Evolutionary conservation across 2,329 filamentous ascomycete species (phyloP), one percentile per base, ranked within the genome.

Genomic region (Aaosphaeria pasadenensis): DNA sequence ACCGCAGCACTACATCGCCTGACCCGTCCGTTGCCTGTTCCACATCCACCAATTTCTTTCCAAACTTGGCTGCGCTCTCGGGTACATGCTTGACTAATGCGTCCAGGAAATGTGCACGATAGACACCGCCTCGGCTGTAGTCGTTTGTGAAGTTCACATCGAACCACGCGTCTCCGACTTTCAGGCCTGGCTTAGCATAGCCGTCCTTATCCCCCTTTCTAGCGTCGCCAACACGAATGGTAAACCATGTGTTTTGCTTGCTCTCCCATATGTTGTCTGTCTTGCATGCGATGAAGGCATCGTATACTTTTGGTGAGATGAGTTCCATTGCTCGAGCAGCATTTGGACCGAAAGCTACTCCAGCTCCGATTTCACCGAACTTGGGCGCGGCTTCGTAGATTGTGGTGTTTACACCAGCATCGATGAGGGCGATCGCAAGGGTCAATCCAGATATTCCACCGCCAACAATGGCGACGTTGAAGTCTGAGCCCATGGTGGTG

Each of bases 291-390:
- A 71, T 56, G 53, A 79, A 81, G 0, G 71, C 64, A 5, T 59
- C 53, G 30, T 53, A 42, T 35, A 65, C 57, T 32, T 67, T 69
- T 1, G 77, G 76, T 36, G 77, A 74, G 52, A 83, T 77, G 5
- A 78, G 64, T 11, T 72, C 67, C 74, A 85, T 78, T 3, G 81
- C 78, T 24, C 76, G 75, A 30, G 75, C 71, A 4, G 80, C 77
- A 52, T 83, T 83, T 33, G 79, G 76, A 1, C 78, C 78, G 42
- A 85, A 76, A 2, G 76, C 74, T 1, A 85, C 73, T 5, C 81
- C 83, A 2, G 80, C 79, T 2, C 82, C 81, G 30, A 84, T 79
- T 58, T 84, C 81, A 32, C 72, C 73, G 51, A 84, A 85, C 9
- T 68, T 67, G 0, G 70, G 46, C 0, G 80, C 80, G 7, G 78